A percentile compares a stretch with the other conserved stretches of the same genome.
Conservation (phyloP, 148 eudicot species). For the Polygonum aviculare region DNA sequence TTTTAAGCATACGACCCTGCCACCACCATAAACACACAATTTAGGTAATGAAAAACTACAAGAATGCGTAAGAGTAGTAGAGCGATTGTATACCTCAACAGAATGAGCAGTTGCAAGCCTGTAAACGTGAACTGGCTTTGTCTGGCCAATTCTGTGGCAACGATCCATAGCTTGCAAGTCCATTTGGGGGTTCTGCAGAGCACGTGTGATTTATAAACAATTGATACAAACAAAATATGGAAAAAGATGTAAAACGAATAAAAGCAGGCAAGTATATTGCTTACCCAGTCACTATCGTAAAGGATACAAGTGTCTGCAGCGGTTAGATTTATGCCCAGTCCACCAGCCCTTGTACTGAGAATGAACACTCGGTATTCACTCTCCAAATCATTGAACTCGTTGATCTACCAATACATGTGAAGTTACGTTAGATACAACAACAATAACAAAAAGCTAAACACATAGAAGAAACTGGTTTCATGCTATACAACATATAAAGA, state of each 20-base stretch:
- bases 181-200: conserved; percentile 92
- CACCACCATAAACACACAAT: background rate
- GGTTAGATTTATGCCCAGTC: conserved; percentile 94
- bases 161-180: conserved; percentile 99
- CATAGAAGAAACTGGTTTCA: background rate
- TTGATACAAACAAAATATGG: background rate
- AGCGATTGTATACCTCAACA: conserved; percentile 52
- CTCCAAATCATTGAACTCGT: conserved; percentile 69
- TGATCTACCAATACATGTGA: conserved; percentile 45
- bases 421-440: background rate
- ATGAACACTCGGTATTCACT: conserved; percentile 67
- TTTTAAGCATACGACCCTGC: conserved; percentile 88
- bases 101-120: conserved; percentile 94
- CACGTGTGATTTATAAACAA: conserved; percentile 6
- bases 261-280: conserved; percentile 10
- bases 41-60: background rate
- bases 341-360: conserved; percentile 99
- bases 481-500: background rate
- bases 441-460: background rate
- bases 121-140: conserved; percentile 98
- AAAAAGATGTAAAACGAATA: background rate
- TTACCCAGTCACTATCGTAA: conserved; percentile 98
- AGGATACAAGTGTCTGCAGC: conserved; percentile 96
- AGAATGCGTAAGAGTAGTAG: background rate
- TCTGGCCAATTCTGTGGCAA: conserved; percentile 98